Evolutionary conservation across 2,329 filamentous ascomycete species (phyloP).

Genomic region (Uncinocarpus reesii): DNA sequence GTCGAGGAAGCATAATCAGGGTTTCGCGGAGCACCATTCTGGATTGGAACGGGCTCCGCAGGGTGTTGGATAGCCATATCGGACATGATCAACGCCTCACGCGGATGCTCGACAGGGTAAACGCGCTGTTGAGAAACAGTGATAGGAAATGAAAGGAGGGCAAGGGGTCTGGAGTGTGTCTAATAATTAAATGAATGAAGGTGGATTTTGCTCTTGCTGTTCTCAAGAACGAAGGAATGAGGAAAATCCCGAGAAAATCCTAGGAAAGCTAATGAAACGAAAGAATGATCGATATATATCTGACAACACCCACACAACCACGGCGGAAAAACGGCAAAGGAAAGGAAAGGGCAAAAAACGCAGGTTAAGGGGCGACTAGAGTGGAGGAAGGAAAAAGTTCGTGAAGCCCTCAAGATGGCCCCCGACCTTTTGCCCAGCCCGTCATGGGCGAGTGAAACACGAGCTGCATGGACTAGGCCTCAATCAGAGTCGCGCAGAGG

Average conservation of each 20-base stretch:
- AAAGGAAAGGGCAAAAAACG: too few relatives aligned
- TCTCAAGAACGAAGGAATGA: too few relatives aligned
- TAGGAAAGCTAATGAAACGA: too few relatives aligned
- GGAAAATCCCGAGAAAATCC: too few relatives aligned
- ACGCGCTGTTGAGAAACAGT: background rate
- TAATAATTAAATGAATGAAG: too few relatives aligned
- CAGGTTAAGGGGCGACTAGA: too few relatives aligned
- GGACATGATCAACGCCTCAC: background rate
- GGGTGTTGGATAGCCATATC: slow-evolving; percentile 9
- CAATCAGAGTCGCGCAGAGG: slow-evolving; percentile 2
- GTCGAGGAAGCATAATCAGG: slow-evolving; percentile 5
- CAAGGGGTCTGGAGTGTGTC: too few relatives aligned
- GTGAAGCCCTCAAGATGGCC: background rate
- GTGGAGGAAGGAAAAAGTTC: background rate
- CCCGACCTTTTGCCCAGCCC: background rate
- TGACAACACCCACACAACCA: too few relatives aligned
- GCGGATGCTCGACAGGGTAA: background rate
- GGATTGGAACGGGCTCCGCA: slow-evolving; percentile 1
- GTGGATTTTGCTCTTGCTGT: too few relatives aligned
- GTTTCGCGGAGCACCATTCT: background rate
- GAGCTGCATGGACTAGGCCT: slow-evolving; percentile 2
- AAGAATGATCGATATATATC: too few relatives aligned
- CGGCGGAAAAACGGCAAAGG: too few relatives aligned
- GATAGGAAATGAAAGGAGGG: background rate
- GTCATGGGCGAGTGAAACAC: slow-evolving; percentile 10